Evolutionary conservation across 2,329 filamentous ascomycete species (phyloP), one percentile per base, ranked within the genome.

Genomic region (Nothopassalora personata): DNA sequence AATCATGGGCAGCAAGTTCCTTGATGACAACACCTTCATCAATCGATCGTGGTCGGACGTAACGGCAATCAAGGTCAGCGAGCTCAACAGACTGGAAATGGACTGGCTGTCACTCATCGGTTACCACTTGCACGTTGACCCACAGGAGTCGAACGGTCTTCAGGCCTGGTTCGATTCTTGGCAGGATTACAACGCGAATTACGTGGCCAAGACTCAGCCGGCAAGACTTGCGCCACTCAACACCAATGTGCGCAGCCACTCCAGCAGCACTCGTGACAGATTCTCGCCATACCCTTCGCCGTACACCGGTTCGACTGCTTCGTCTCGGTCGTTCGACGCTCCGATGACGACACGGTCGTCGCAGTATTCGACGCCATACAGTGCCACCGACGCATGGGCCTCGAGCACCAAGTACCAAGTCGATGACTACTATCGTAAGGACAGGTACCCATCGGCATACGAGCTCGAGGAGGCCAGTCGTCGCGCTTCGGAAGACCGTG

Each of bases 11-110:
- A 96, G 91, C 84, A 97, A 97, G 78, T 97, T 96, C 70, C 80
- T 96, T 66, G 92, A 97, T 70, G 92, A 96, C 80, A 96, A 96
- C 77, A 97, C 92, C 5, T 97, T 97, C 76, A 92, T 96, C 81
- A 97, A 96, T 77, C 88, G 90, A 57, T 96, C 92, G 1, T 97
- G 92, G 92, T 90, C 92, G 5, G 92, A 97, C 72, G 92, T 97
- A 54, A 96, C 91, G 75, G 90, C 90, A 62, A 96, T 97, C 66
- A 81, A 87, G 33, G 91, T 96, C 19, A 77, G 83, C 2, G 91
- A 96, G 71, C 81, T 97, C 66, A 96, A 96, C 77, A 80, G 82
- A 60, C 83, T 96, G 73, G 92, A 97, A 79, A 85, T 88, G 68
- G 88, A 95, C 68, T 97, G 92, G 92, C 82, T 97, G 45, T 81